Evolutionary conservation across 2,329 filamentous ascomycete species (phyloP), one percentile per base, ranked within the genome.

Genomic region (Coleophoma eucalyptorum): DNA sequence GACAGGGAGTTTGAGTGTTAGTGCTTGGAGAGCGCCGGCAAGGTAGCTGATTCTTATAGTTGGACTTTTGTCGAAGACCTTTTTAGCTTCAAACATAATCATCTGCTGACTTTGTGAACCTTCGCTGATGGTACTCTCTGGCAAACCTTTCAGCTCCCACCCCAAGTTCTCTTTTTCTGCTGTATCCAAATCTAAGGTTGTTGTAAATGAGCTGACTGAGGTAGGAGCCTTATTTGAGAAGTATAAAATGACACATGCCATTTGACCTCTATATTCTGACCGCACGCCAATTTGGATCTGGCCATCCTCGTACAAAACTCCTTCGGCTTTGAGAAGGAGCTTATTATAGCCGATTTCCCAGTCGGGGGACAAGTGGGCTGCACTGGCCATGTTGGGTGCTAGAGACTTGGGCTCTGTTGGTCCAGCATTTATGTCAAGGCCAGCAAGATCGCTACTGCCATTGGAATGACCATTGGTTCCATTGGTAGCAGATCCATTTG

Each of bases 1-100:
- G 4, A 99, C 81, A 0, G 94, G 94, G 4, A 99, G 78, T 68
- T 95, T 93, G 38, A 99, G 75, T 0, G 94, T 99, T 37, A 97
- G 76, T 1, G 90, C 93, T 69, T 99, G 94, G 50, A 99, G 74
- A 2, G 94, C 90, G 55, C 94, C 95, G 1, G 94, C 93, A 43
- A 99, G 80, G 68, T 97, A 99, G 48, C 90, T 95, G 64, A 99
- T 87, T 51, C 94, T 85, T 46, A 99, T 91, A 0, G 94, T 99
- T 0, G 95, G 94, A 16, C 89, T 81, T 61, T 91, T 87, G 2
- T 81, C 78, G 66, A 97, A 97, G 13, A 92, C 81, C 48, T 79
- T 83, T 63, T 89, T 88, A 10, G 89, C 84, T 65, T 96, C 92
- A 61, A 97, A 96, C 81, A 97, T 92, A 64, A 97, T 84, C 59